Evolutionary conservation across 257 asterid genomes (phyloP).

Genomic region (Asclepias syriaca): DNA sequence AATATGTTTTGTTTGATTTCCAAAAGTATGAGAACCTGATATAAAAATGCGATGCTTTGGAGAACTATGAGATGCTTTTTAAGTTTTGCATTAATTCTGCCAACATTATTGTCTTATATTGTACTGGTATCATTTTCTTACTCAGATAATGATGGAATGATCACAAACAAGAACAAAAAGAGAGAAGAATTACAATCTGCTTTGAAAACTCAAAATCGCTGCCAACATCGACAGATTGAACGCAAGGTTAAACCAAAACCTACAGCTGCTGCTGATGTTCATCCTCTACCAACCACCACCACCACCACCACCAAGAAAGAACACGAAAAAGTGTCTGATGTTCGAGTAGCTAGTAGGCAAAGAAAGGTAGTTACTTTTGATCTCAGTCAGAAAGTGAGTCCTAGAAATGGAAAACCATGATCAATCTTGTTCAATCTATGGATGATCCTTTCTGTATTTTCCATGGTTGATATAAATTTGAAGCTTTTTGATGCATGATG

Average conservation of each 20-base stretch:
- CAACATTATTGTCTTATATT: not conserved
- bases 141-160: constrained; percentile 61
- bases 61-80: not conserved
- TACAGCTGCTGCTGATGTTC: constrained; percentile 29
- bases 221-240: constrained; percentile 41
- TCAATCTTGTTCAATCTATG: constrained; percentile 11
- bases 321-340: constrained; percentile 24
- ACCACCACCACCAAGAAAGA: too few relatives aligned
- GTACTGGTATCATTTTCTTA: not conserved
- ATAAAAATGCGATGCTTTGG: not conserved
- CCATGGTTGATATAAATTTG: not conserved
- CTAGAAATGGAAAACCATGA: constrained; percentile 12
- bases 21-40: too few relatives aligned
- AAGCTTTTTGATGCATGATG: not conserved
- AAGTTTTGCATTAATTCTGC: not conserved
- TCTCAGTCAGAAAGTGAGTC: constrained; percentile 22
- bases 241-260: constrained; percentile 47
- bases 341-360: constrained; percentile 32
- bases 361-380: constrained; percentile 22
- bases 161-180: constrained; percentile 41
- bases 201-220: constrained; percentile 26
- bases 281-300: constrained; percentile 17
- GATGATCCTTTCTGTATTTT: constrained; percentile 1
- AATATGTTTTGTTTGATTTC: not conserved
- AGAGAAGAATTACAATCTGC: constrained; percentile 37